Conservation (phyloP, 2,329 filamentous ascomycete genomes). For the Cercospora berteroae region DNA sequence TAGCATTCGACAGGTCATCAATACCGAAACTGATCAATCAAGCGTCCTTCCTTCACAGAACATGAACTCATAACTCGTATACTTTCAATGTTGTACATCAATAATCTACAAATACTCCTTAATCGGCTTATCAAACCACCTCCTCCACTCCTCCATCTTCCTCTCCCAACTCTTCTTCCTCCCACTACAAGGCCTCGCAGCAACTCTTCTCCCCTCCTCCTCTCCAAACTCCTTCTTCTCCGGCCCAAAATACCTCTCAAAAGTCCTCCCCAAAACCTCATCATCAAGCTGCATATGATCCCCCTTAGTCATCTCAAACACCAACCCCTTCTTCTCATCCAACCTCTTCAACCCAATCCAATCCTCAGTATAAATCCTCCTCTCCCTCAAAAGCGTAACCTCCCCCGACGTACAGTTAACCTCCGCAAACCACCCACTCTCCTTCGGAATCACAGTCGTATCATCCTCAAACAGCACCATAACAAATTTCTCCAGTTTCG, state of each 20-base stretch:
- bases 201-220: neutral
- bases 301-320: conserved; percentile 71
- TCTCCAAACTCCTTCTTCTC: conserved; percentile 24
- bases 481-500: conserved; percentile 70
- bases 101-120: conserved; percentile 17
- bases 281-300: conserved; percentile 79
- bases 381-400: conserved; percentile 65
- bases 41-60: neutral
- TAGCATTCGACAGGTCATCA: neutral
- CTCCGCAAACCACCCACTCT: conserved; percentile 87
- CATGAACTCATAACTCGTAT: neutral
- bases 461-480: conserved; percentile 91
- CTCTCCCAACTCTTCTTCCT: conserved; percentile 6
- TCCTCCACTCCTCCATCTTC: conserved; percentile 9
- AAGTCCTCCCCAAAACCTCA: conserved; percentile 63
- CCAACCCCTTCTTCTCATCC: conserved; percentile 74
- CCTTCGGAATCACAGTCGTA: conserved; percentile 80
- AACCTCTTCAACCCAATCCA: conserved; percentile 83
- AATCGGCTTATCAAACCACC: conserved; percentile 4
- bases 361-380: conserved; percentile 79
- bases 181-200: conserved; percentile 6
- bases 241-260: conserved; percentile 64
- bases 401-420: conserved; percentile 66
- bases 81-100: neutral
- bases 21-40: neutral